Conservation (phyloP, 371 early-diverging fungal genomes). For the Phascolomyces articulosus region DNA sequence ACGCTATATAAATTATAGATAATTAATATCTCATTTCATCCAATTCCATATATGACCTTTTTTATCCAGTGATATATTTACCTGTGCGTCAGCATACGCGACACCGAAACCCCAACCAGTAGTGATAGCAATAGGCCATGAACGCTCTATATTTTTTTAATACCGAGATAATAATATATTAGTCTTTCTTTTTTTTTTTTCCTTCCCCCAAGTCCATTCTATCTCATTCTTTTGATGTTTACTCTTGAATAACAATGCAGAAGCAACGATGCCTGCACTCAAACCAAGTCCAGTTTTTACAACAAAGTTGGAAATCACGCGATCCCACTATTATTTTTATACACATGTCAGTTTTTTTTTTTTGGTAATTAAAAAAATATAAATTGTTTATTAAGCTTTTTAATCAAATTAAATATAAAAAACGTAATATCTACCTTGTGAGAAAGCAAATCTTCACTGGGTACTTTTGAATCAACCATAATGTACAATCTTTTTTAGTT, state of each 20-base stretch:
- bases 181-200: background rate
- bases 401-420: background rate
- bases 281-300: conserved; percentile 88
- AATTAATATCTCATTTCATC: background rate
- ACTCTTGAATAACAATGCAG: conserved; percentile 90
- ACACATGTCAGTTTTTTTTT: background rate
- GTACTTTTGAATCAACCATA: conserved; percentile 23
- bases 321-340: conserved; percentile 75
- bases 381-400: background rate
- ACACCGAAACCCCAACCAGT: conserved; percentile 89
- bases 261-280: conserved; percentile 86
- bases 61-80: conserved; percentile 13
- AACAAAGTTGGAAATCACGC: conserved; percentile 83
- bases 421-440: conserved; percentile 27
- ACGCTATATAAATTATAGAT: conserved; percentile 28
- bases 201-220: background rate
- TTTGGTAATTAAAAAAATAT: background rate
- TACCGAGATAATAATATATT: background rate
- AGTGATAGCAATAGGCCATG: conserved; percentile 88
- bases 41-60: background rate
- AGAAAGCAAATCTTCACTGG: conserved; percentile 39
- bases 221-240: conserved; percentile 30
- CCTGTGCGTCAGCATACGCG: conserved; percentile 87
- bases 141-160: conserved; percentile 60
- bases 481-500: background rate